Evolutionary conservation across 192 early-diverging fungal genomes (phyloP).

Genomic region (Backusella parvicylindrica): DNA sequence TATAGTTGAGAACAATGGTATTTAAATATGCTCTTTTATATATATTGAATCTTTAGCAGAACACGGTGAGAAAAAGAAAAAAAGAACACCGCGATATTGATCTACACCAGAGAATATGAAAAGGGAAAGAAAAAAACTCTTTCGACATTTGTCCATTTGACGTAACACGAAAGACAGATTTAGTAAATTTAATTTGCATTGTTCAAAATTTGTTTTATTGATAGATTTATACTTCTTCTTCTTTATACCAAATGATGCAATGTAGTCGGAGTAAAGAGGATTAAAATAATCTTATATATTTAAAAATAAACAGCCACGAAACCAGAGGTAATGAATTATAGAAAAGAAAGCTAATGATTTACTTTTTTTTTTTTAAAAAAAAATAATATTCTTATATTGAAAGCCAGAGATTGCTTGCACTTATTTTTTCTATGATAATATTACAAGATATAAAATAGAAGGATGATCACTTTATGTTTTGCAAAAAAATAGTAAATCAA

Average conservation of each 20-base stretch:
- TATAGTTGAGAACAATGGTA: too few species aligned
- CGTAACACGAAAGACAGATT: neutral
- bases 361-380: neutral
- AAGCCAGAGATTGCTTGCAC: neutral
- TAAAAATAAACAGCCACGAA: neutral
- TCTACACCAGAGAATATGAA: too few species aligned
- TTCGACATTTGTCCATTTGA: too few species aligned
- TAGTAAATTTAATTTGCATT: conserved; percentile 2
- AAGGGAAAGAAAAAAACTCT: too few species aligned
- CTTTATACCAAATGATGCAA: neutral
- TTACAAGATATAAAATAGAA: neutral
- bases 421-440: neutral
- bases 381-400: neutral
- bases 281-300: neutral
- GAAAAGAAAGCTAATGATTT: neutral
- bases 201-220: neutral
- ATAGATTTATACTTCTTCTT: neutral
- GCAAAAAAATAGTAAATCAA: too few species aligned
- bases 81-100: neutral
- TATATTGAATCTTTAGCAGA: too few species aligned
- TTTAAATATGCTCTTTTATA: too few species aligned
- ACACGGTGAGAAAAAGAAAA: neutral
- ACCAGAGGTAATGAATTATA: neutral
- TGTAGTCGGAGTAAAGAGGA: neutral
- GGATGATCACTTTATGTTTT: neutral